phyloP scores from a whole-genome alignment of 2,329 filamentous ascomycete species.

The Ceratocystis eucalypticola region DNA sequence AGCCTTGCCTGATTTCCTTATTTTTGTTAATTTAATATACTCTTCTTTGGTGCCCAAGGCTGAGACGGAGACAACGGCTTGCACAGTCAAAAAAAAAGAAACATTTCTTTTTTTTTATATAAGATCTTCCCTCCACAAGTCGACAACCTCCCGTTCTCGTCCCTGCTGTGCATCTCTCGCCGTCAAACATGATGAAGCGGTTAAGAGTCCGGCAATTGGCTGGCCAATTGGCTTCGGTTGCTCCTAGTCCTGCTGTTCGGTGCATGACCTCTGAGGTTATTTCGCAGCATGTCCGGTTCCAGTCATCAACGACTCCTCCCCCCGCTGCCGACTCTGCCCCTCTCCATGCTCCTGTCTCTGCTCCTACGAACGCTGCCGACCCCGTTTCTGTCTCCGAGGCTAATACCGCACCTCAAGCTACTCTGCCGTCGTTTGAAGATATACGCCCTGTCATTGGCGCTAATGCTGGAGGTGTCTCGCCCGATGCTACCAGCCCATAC shows the following conservation, averaged over 20 bases:
- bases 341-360: constrained; percentile 20
- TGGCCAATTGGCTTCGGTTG: constrained; percentile 19
- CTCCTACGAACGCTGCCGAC: constrained; percentile 22
- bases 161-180: constrained; percentile 1
- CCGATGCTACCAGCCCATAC: constrained; percentile 30
- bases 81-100: neutral
- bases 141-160: neutral
- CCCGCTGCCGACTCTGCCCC: constrained; percentile 22
- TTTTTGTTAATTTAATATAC: constrained; percentile 3
- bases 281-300: constrained; percentile 22
- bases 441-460: constrained; percentile 21
- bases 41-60: neutral
- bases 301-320: constrained; percentile 26
- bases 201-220: constrained; percentile 19
- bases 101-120: neutral
- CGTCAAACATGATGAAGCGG: constrained; percentile 19
- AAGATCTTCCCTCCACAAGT: neutral
- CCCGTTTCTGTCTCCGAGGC: constrained; percentile 20
- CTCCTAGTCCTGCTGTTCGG: constrained; percentile 10
- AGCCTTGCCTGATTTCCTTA: neutral
- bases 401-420: constrained; percentile 12
- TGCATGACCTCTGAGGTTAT: constrained; percentile 9
- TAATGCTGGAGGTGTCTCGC: constrained; percentile 25
- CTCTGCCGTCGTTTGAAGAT: constrained; percentile 16
- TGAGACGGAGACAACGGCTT: neutral